A percentile compares a stretch with the other conserved stretches of the same genome.
These are phyloP conservation scores for Macaranga tanarius DNA, from an alignment of 441 rosid genomes.

Conservation along the genomic window DNA sequence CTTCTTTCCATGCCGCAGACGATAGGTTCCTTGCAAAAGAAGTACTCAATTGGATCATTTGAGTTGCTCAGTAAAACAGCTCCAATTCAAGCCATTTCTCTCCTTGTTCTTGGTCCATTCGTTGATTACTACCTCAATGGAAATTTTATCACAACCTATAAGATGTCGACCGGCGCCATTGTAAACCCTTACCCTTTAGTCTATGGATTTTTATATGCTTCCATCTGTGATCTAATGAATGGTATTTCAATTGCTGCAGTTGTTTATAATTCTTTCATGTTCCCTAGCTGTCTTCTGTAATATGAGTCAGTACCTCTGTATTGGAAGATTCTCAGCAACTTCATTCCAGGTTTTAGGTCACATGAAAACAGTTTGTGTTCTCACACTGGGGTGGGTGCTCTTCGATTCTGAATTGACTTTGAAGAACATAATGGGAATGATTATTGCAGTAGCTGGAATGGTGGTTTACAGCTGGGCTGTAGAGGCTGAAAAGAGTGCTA, in stretches of 20 bases:
- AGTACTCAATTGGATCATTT: constrained; percentile 87
- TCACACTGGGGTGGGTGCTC: constrained; percentile 78
- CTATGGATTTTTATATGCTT: background rate
- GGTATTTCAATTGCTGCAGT: constrained; percentile 39
- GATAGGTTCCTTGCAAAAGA: constrained; percentile 89
- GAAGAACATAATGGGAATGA: constrained; percentile 82
- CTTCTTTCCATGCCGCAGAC: constrained; percentile 44
- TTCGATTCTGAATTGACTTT: constrained; percentile 73
- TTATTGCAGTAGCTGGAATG: constrained; percentile 76
- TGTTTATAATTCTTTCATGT: constrained; percentile 71
- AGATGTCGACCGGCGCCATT: constrained; percentile 64
- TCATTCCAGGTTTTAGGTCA: constrained; percentile 93
- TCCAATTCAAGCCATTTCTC: constrained; percentile 93
- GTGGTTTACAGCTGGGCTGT: constrained; percentile 85
- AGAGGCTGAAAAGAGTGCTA: constrained; percentile 60
- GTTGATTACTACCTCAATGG: constrained; percentile 71
- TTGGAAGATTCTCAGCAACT: constrained; percentile 84
- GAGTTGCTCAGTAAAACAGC: constrained; percentile 93
- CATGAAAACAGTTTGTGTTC: constrained; percentile 87
- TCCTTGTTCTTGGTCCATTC: constrained; percentile 81
- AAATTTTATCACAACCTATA: constrained; percentile 58
- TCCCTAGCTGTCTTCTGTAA: constrained; percentile 86
- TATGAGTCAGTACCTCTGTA: constrained; percentile 90
- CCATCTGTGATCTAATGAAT: constrained; percentile 16
- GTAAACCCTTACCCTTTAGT: constrained; percentile 39